A percentile compares a stretch with the other conserved stretches of the same genome.
Conservation (phyloP, 345 rosid genomes). For the Lepidium aucheri region DNA sequence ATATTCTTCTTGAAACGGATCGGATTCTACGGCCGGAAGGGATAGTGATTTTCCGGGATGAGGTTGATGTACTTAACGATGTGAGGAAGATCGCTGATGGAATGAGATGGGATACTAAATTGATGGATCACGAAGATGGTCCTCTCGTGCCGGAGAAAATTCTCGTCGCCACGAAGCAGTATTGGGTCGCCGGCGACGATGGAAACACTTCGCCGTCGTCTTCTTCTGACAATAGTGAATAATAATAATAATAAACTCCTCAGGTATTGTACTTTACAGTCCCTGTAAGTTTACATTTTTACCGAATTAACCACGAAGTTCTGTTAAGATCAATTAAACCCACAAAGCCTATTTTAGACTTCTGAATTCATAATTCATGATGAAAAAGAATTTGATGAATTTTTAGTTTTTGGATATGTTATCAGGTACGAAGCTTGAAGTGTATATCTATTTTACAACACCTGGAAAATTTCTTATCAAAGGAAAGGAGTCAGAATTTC, state of each 20-base stretch:
- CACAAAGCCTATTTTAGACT: not conserved
- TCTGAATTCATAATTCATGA: not conserved
- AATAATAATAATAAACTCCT: conserved; percentile 13
- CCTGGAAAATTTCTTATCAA: conserved; percentile 7
- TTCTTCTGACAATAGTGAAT: conserved; percentile 13
- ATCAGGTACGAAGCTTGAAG: conserved; percentile 18
- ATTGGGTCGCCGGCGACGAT: conserved; percentile 65
- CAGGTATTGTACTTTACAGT: conserved; percentile 10
- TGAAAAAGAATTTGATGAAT: too few relatives aligned
- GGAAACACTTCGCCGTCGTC: conserved; percentile 45
- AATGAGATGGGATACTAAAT: conserved; percentile 91
- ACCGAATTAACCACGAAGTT: not conserved
- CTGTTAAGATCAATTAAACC: not conserved
- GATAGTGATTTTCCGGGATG: conserved; percentile 66
- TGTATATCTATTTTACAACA: conserved; percentile 5
- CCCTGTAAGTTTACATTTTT: not conserved
- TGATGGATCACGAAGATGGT: conserved; percentile 94
- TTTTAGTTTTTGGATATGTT: not conserved
- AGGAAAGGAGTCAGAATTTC: conserved; percentile 13
- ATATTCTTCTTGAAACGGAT: conserved; percentile 86
- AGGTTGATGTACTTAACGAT: conserved; percentile 68
- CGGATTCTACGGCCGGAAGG: conserved; percentile 92
- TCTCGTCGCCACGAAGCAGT: conserved; percentile 65
- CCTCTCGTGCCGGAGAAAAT: conserved; percentile 88
- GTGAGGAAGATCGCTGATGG: conserved; percentile 59